Percentiles rank a stretch among this genome's conserved stretches.
Evolutionary conservation across 2,329 filamentous ascomycete genomes (phyloP).

Genomic region (Colletotrichum tamarilloi): DNA sequence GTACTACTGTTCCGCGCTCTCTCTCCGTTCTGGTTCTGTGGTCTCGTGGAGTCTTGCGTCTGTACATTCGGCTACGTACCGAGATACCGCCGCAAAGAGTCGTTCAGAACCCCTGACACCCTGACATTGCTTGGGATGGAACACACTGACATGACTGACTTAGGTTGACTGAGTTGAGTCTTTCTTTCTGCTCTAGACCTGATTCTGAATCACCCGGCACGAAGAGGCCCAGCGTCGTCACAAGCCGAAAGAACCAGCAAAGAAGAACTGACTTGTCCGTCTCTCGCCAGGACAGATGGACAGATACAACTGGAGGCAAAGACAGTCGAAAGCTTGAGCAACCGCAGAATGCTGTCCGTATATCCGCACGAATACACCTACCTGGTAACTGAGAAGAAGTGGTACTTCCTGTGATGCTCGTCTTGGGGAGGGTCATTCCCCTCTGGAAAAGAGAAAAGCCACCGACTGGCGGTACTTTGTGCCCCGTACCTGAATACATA

Average conservation of each 20-base stretch:
- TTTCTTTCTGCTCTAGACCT: background rate
- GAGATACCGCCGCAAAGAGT: background rate
- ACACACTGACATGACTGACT: background rate
- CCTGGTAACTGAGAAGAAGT: too few relatives aligned
- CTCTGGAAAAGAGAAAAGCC: constrained; percentile 9
- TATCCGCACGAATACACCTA: background rate
- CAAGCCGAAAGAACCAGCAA: background rate
- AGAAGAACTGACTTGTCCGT: background rate
- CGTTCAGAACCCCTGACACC: constrained; percentile 8
- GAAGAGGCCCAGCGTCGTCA: constrained; percentile 3
- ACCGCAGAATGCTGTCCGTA: background rate
- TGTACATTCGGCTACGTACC: background rate
- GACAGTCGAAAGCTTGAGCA: background rate
- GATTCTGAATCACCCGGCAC: background rate
- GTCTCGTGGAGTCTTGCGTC: background rate
- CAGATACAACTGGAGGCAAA: background rate
- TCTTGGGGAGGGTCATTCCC: background rate
- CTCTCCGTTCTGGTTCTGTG: background rate
- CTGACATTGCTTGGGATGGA: background rate
- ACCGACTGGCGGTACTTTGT: constrained; percentile 23
- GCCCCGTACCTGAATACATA: constrained; percentile 15
- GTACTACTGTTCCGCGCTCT: too few relatives aligned
- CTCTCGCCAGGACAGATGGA: background rate
- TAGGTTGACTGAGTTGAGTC: background rate
- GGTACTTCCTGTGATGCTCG: background rate